Evolutionary conservation across 2,329 filamentous ascomycete genomes (phyloP).

Genomic region (Pseudogymnoascus sp.): DNA sequence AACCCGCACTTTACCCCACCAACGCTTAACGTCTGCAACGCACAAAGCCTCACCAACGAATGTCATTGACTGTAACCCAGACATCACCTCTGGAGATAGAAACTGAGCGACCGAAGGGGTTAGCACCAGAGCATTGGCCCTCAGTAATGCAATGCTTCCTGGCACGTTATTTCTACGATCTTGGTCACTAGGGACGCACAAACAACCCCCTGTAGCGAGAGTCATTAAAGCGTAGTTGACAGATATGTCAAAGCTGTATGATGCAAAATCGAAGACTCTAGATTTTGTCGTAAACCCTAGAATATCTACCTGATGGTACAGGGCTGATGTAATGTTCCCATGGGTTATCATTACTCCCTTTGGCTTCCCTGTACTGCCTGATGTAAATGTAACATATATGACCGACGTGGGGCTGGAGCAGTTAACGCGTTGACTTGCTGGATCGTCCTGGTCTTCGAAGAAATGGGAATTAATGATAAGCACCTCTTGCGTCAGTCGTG

Average conservation of each 20-base stretch:
- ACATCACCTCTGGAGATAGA: constrained; percentile 75
- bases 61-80: constrained; percentile 64
- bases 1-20: constrained; percentile 30
- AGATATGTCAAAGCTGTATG: constrained; percentile 18
- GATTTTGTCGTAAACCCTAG: background rate
- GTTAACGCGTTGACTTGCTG: background rate
- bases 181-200: constrained; percentile 19
- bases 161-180: constrained; percentile 16
- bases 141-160: constrained; percentile 13
- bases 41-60: constrained; percentile 81
- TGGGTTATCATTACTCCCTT: constrained; percentile 20
- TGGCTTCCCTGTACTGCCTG: constrained; percentile 20
- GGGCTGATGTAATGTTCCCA: constrained; percentile 9
- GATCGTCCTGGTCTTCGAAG: background rate
- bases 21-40: constrained; percentile 39
- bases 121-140: constrained; percentile 15
- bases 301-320: background rate
- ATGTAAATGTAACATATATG: constrained; percentile 17
- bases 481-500: background rate
- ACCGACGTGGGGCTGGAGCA: background rate
- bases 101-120: constrained; percentile 45
- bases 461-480: background rate
- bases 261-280: constrained; percentile 19
- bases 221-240: constrained; percentile 19
- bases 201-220: constrained; percentile 15